These are phyloP conservation scores for Acarospora socialis DNA, from an alignment of 2,329 filamentous ascomycete genomes.

Conservation along the genomic window DNA sequence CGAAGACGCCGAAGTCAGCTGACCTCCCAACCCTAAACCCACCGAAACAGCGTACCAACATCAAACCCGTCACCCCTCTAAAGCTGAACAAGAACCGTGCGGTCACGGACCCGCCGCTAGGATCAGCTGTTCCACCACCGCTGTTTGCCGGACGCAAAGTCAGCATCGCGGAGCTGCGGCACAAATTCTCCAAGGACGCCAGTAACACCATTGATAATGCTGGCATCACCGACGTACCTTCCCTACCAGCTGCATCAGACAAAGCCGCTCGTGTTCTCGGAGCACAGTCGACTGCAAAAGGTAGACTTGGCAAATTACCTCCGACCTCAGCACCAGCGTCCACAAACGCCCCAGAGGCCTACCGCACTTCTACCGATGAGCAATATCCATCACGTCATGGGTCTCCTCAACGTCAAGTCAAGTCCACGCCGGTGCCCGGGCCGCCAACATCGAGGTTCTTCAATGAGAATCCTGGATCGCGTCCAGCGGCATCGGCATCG, in stretches of 20 bases:
- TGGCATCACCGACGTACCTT: not conserved
- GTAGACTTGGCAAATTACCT: constrained; percentile 2
- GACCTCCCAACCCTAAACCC: constrained; percentile 1
- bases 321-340: constrained; percentile 7
- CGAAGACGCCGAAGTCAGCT: too few species aligned
- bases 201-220: not conserved
- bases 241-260: constrained; percentile 1
- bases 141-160: constrained; percentile 8
- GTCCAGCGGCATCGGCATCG: not conserved
- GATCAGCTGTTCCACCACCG: constrained; percentile 6
- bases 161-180: constrained; percentile 10
- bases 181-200: constrained; percentile 8
- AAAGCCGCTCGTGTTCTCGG: constrained; percentile 10
- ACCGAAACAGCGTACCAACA: constrained; percentile 7
- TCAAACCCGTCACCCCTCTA: constrained; percentile 11
- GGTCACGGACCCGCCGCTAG: constrained; percentile 13
- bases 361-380: not conserved
- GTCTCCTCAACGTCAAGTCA: constrained; percentile 5
- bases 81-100: constrained; percentile 8
- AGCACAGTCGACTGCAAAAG: constrained; percentile 1
- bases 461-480: not conserved
- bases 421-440: not conserved
- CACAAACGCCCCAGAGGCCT: constrained; percentile 2
- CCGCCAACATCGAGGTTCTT: not conserved
- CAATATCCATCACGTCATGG: not conserved